phyloP scores from a whole-genome alignment of 1,284 basidiomycete species.

The Boletus semigastroideus region DNA sequence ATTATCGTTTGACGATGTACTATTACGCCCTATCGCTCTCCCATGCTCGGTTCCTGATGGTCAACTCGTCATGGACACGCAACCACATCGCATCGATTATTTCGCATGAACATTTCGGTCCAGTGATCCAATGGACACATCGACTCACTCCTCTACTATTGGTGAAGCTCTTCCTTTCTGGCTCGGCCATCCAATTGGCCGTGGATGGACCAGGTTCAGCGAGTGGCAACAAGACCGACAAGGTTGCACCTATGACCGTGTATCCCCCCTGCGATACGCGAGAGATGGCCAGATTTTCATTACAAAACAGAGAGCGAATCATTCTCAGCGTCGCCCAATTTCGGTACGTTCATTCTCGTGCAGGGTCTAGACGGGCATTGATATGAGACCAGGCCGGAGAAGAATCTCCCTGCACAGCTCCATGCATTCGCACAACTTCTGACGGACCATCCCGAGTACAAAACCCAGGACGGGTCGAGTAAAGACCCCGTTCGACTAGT shows the following conservation, averaged over 20 bases:
- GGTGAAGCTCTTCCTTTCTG: constrained; percentile 27
- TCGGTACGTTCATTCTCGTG: constrained; percentile 48
- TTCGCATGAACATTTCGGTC: constrained; percentile 44
- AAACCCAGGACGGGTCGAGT: constrained; percentile 11
- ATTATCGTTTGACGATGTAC: constrained; percentile 87
- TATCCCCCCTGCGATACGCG: constrained; percentile 93
- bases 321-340: constrained; percentile 92
- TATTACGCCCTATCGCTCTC: constrained; percentile 79
- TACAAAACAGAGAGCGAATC: constrained; percentile 63
- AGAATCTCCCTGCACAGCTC: constrained; percentile 88
- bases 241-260: constrained; percentile 47
- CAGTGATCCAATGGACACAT: constrained; percentile 27
- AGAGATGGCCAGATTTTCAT: constrained; percentile 63
- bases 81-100: constrained; percentile 80
- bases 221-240: not conserved
- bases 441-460: constrained; percentile 58
- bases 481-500: constrained; percentile 52
- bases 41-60: constrained; percentile 81
- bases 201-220: constrained; percentile 19
- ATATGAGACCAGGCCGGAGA: constrained; percentile 72
- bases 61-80: constrained; percentile 95
- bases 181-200: constrained; percentile 22
- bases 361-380: not conserved
- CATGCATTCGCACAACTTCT: constrained; percentile 67
- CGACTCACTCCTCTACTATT: constrained; percentile 23